Evolutionary conservation across 1,284 basidiomycete genomes (phyloP).

Genomic region (Apiotrichum sp.): DNA sequence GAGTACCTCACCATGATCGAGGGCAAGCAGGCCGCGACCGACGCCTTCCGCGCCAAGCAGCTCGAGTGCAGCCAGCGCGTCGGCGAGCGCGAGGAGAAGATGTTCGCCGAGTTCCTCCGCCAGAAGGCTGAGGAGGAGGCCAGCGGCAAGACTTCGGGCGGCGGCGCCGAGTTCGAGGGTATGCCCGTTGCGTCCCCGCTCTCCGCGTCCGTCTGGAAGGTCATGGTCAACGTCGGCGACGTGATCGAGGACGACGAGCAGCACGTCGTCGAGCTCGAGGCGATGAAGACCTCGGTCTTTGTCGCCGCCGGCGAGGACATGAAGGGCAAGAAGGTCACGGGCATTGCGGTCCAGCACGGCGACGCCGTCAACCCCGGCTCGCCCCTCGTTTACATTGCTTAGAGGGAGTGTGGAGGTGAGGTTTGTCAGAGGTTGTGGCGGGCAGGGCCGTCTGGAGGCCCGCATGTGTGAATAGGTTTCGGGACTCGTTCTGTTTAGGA

Average conservation of each 20-base stretch:
- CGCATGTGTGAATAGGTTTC: too few relatives aligned
- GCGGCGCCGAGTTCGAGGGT: constrained; percentile 3
- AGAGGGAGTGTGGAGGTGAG: neutral
- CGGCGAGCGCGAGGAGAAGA: constrained; percentile 28
- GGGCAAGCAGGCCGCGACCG: constrained; percentile 42
- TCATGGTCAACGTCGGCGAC: constrained; percentile 51
- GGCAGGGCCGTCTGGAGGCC: too few relatives aligned
- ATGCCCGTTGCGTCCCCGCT: constrained; percentile 49
- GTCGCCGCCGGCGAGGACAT: constrained; percentile 31
- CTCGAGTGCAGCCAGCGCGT: constrained; percentile 22
- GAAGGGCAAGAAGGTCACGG: constrained; percentile 27
- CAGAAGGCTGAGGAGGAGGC: constrained; percentile 16
- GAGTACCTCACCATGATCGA: constrained; percentile 11
- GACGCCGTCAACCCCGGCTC: constrained; percentile 13
- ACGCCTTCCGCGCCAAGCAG: constrained; percentile 47
- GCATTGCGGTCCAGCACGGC: constrained; percentile 26
- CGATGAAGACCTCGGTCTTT: constrained; percentile 57
- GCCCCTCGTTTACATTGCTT: constrained; percentile 14
- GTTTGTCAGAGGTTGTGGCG: too few relatives aligned
- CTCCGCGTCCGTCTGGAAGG: constrained; percentile 58
- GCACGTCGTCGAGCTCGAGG: constrained; percentile 56
- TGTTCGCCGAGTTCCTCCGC: constrained; percentile 13
- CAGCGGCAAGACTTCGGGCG: neutral
- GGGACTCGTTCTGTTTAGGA: too few relatives aligned
- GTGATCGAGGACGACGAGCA: constrained; percentile 51